These are phyloP conservation scores for Tricholoma sp. DNA, from an alignment of 768 basidiomycete genomes.

Conservation along the genomic window DNA sequence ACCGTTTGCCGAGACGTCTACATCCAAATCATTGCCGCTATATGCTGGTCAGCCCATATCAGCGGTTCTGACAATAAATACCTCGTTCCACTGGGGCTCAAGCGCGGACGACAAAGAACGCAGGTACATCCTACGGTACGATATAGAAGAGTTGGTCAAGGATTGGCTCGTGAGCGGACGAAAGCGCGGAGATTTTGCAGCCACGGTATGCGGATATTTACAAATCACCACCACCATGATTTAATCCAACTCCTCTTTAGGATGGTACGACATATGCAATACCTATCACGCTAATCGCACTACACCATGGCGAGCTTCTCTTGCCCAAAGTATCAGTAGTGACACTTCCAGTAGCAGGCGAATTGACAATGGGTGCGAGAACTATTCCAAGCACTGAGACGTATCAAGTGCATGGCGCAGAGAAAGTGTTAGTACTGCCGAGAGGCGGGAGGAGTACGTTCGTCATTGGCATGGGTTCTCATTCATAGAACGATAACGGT, in stretches of 20 bases:
- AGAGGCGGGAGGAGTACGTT: conserved; percentile 79
- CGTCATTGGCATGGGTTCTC: conserved; percentile 66
- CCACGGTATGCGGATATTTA: conserved; percentile 44
- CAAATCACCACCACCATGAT: not conserved
- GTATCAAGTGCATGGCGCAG: conserved; percentile 81
- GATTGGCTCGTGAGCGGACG: conserved; percentile 90
- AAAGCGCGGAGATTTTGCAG: conserved; percentile 80
- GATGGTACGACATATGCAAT: conserved; percentile 55
- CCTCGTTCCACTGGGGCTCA: conserved; percentile 75
- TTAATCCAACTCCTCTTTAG: conserved; percentile 29
- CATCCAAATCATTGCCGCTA: conserved; percentile 33
- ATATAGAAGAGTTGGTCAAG: conserved; percentile 72
- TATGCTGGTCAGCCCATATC: conserved; percentile 89
- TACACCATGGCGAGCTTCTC: conserved; percentile 76
- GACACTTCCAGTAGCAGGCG: conserved; percentile 49
- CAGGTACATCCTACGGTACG: conserved; percentile 64
- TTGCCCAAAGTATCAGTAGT: conserved; percentile 71
- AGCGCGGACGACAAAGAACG: conserved; percentile 33
- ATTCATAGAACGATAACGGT: conserved; percentile 2
- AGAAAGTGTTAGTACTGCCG: conserved; percentile 76
- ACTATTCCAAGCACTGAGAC: conserved; percentile 67
- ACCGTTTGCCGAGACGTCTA: conserved; percentile 31
- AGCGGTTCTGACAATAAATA: conserved; percentile 58
- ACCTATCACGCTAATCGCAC: conserved; percentile 75
- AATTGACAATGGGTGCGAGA: conserved; percentile 52